These are phyloP conservation scores for Macaranga tanarius DNA, from an alignment of 441 rosid genomes.

Conservation along the genomic window DNA sequence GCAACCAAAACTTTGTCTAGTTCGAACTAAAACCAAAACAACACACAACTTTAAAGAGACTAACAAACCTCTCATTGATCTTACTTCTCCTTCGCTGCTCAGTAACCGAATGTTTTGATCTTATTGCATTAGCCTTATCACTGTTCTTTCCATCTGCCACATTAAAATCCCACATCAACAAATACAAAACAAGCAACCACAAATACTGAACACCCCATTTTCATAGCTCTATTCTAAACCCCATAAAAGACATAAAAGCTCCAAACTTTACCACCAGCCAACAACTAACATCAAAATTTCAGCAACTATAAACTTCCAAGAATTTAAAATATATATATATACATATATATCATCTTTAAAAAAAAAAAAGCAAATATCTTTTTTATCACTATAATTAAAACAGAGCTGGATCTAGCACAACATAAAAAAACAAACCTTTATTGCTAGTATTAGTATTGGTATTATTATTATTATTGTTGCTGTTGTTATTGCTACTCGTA, in stretches of 20 bases:
- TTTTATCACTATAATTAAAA: not conserved
- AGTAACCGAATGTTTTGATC: slow-evolving; percentile 97
- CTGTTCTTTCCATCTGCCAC: slow-evolving; percentile 60
- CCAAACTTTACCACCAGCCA: slow-evolving; percentile 13
- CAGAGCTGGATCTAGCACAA: slow-evolving; percentile 36
- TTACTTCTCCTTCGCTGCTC: slow-evolving; percentile 96
- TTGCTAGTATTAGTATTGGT: slow-evolving; percentile 20
- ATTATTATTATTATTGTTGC: slow-evolving; percentile 16
- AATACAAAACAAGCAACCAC: slow-evolving; percentile 7
- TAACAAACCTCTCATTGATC: slow-evolving; percentile 80
- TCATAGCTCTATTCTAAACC: not conserved
- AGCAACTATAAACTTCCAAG: not conserved
- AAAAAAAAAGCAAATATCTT: not conserved
- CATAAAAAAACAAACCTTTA: slow-evolving; percentile 34
- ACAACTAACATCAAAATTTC: slow-evolving; percentile 5
- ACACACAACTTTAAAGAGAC: slow-evolving; percentile 1
- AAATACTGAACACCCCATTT: slow-evolving; percentile 11
- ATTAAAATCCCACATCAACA: slow-evolving; percentile 23
- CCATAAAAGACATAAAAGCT: slow-evolving; percentile 15
- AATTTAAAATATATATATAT: not conserved
- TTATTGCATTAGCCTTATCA: slow-evolving; percentile 65
- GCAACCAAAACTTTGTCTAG: not conserved
- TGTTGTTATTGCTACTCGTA: slow-evolving; percentile 24
- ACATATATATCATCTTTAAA: not conserved
- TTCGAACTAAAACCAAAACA: not conserved